phyloP scores from a whole-genome alignment of 2,329 filamentous ascomycete species.

The Fusarium sp. region DNA sequence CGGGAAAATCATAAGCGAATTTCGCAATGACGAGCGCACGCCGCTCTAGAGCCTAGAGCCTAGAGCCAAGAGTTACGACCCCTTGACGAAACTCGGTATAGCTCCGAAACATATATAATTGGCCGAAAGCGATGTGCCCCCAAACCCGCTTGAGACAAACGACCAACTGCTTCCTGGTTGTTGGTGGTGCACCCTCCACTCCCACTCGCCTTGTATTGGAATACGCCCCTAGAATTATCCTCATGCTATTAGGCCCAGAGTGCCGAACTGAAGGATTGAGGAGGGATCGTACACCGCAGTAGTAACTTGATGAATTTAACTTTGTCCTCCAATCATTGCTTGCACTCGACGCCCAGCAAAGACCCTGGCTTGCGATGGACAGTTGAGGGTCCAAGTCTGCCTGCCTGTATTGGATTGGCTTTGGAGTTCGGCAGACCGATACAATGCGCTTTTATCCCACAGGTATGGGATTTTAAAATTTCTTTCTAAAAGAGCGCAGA shows the following conservation, averaged over 20 bases:
- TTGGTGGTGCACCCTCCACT: not conserved
- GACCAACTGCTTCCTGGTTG: conserved; percentile 6
- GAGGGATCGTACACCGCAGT: conserved; percentile 7
- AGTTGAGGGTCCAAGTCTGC: conserved; percentile 5
- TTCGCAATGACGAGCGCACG: conserved; percentile 29
- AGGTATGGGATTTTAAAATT: not conserved
- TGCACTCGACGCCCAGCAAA: not conserved
- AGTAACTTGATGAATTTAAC: conserved; percentile 4
- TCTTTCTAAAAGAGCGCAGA: not conserved
- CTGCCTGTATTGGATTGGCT: conserved; percentile 22
- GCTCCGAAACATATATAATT: conserved; percentile 23
- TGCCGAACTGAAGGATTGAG: conserved; percentile 23
- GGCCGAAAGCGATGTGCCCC: conserved; percentile 9
- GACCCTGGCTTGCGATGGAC: conserved; percentile 23
- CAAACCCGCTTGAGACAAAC: conserved; percentile 14
- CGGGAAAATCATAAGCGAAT: conserved; percentile 32
- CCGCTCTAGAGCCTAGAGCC: conserved; percentile 13
- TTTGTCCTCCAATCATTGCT: conserved; percentile 46
- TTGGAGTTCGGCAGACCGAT: conserved; percentile 29
- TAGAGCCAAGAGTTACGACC: not conserved
- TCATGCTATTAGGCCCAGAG: conserved; percentile 17
- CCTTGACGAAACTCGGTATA: conserved; percentile 30
- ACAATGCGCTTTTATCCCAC: not conserved
- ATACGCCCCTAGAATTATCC: not conserved
- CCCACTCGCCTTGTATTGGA: not conserved